phyloP scores from a whole-genome alignment of 305 asterid species.

The Fraxinus sp. region DNA sequence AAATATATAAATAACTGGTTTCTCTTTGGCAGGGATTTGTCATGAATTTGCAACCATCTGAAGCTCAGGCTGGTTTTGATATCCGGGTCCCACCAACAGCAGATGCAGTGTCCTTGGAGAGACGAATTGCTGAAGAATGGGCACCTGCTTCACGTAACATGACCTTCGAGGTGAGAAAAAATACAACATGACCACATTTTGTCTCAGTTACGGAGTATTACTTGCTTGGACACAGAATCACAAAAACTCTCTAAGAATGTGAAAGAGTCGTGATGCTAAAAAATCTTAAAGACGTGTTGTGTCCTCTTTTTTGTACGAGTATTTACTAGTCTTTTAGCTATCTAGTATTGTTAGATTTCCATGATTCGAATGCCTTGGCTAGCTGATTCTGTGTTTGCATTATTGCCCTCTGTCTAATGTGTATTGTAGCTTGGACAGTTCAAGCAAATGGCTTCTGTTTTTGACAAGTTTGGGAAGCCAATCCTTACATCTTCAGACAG shows the following conservation, averaged over 20 bases:
- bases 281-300: not conserved
- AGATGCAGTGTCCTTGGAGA: constrained; percentile 73
- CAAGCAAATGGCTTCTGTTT: constrained; percentile 49
- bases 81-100: constrained; percentile 86
- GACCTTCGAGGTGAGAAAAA: constrained; percentile 75
- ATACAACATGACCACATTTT: not conserved
- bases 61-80: constrained; percentile 96
- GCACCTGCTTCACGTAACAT: constrained; percentile 84
- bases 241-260: constrained; percentile 7
- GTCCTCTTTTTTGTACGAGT: not conserved
- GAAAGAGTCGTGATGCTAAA: constrained; percentile 2
- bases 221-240: not conserved
- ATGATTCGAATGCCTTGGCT: not conserved
- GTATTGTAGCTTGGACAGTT: constrained; percentile 57
- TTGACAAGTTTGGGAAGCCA: constrained; percentile 68
- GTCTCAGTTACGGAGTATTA: constrained; percentile 2
- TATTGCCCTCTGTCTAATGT: constrained; percentile 29
- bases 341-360: not conserved
- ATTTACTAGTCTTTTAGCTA: not conserved
- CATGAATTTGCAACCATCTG: constrained; percentile 97
- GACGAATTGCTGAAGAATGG: constrained; percentile 89
- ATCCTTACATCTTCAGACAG: constrained; percentile 57
- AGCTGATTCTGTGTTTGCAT: constrained; percentile 10
- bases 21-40: constrained; percentile 70
- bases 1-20: constrained; percentile 1